Evolutionary conservation across 352 stramenopile species (phyloP).

Genomic region (Pythium grandisporangium): DNA sequence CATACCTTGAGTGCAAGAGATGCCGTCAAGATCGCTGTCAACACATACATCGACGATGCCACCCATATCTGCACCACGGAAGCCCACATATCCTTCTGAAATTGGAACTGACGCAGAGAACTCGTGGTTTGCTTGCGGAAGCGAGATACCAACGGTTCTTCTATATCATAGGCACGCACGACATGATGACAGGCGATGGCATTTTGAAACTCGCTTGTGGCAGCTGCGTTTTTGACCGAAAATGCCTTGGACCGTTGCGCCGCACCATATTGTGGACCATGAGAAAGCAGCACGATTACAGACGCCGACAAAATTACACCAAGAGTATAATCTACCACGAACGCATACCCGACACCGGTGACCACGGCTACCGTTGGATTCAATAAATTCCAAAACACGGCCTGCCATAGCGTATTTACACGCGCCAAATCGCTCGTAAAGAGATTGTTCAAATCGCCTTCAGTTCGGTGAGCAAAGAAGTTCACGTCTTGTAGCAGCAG

Average conservation of each 20-base stretch:
- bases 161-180: slow-evolving; percentile 79
- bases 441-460: slow-evolving; percentile 85
- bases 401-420: slow-evolving; percentile 80
- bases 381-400: slow-evolving; percentile 84
- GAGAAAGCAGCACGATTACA: slow-evolving; percentile 66
- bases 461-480: slow-evolving; percentile 79
- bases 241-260: slow-evolving; percentile 81
- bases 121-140: slow-evolving; percentile 56
- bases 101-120: slow-evolving; percentile 77
- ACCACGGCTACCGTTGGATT: slow-evolving; percentile 72
- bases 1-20: slow-evolving; percentile 82
- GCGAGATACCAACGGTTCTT: slow-evolving; percentile 64
- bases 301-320: slow-evolving; percentile 80
- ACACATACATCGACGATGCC: slow-evolving; percentile 86
- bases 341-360: slow-evolving; percentile 76
- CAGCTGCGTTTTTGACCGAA: slow-evolving; percentile 79
- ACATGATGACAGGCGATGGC: slow-evolving; percentile 81
- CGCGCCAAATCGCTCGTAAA: slow-evolving; percentile 82
- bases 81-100: slow-evolving; percentile 86
- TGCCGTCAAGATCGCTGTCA: slow-evolving; percentile 80
- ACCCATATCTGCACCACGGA: slow-evolving; percentile 88
- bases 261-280: slow-evolving; percentile 73
- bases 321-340: slow-evolving; percentile 74
- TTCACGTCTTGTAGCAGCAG: slow-evolving; percentile 70
- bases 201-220: slow-evolving; percentile 83